phyloP scores from a whole-genome alignment of 2,329 filamentous ascomycete species.

The Ascochyta koolunga region DNA sequence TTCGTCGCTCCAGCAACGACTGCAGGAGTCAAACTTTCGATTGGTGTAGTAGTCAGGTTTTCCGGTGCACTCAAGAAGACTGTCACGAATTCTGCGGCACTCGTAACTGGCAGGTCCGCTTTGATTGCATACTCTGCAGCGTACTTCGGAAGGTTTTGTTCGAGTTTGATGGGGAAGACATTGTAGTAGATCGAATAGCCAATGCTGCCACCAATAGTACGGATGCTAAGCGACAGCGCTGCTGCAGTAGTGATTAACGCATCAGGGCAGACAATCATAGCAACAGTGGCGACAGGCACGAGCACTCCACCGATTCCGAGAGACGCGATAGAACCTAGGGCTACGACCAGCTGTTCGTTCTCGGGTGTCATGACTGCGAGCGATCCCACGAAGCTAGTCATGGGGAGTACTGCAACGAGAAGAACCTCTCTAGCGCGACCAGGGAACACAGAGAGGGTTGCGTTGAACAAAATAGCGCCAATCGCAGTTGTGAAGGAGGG shows the following conservation, averaged over 20 bases:
- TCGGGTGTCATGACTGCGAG: conserved; percentile 40
- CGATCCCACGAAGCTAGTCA: conserved; percentile 41
- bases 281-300: conserved; percentile 43
- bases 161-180: conserved; percentile 41
- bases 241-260: conserved; percentile 46
- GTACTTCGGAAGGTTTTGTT: conserved; percentile 31
- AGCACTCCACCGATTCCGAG: conserved; percentile 48
- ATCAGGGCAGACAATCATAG: conserved; percentile 44
- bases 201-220: conserved; percentile 49
- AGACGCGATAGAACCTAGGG: conserved; percentile 40
- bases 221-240: conserved; percentile 54
- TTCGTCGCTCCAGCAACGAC: conserved; percentile 35
- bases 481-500: conserved; percentile 34
- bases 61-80: conserved; percentile 36
- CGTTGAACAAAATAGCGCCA: conserved; percentile 41
- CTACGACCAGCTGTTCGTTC: conserved; percentile 38
- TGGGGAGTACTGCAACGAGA: conserved; percentile 37
- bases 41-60: conserved; percentile 19
- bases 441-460: conserved; percentile 33
- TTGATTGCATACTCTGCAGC: conserved; percentile 38
- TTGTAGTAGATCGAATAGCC: conserved; percentile 47
- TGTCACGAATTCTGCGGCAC: conserved; percentile 45
- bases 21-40: conserved; percentile 34
- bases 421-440: conserved; percentile 34
- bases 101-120: conserved; percentile 48